A percentile compares a stretch with the other conserved stretches of the same genome.
These are phyloP conservation scores for Pythium utonaiense DNA, from an alignment of 352 stramenopile species.

Conservation along the genomic window DNA sequence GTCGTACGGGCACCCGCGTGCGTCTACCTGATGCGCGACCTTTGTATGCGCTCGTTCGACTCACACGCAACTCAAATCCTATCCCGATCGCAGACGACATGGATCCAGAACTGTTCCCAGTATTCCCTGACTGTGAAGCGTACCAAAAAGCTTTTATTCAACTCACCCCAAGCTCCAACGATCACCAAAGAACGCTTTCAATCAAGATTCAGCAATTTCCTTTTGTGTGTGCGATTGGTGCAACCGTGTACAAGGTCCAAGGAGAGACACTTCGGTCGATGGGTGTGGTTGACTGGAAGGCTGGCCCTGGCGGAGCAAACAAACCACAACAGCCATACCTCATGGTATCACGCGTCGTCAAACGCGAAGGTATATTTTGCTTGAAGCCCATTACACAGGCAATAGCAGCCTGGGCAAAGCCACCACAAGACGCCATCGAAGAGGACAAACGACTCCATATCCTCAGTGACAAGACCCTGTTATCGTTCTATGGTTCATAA, in stretches of 20 bases:
- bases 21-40: no score
- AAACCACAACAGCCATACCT: conserved; percentile 20
- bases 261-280: conserved; percentile 17
- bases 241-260: conserved; percentile 24
- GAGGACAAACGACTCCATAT: not conserved
- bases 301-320: conserved; percentile 4
- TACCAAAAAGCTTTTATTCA: not conserved
- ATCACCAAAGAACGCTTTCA: conserved; percentile 1
- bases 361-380: not conserved
- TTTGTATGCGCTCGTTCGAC: no score
- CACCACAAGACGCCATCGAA: not conserved
- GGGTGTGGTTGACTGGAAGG: conserved; percentile 22
- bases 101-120: conserved; percentile 11
- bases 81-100: not conserved
- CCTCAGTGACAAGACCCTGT: not conserved
- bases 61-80: no score
- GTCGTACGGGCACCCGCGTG: no score
- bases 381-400: not conserved
- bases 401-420: not conserved
- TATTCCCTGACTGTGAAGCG: conserved; percentile 10
- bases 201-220: conserved; percentile 25
- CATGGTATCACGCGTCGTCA: conserved; percentile 20
- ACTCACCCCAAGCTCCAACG: not conserved
- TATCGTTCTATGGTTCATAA: not conserved
- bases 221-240: conserved; percentile 21